Base-by-base conservation (phyloP, 2,329 filamentous ascomycete species). In the Monosporascus sp. region DNA sequence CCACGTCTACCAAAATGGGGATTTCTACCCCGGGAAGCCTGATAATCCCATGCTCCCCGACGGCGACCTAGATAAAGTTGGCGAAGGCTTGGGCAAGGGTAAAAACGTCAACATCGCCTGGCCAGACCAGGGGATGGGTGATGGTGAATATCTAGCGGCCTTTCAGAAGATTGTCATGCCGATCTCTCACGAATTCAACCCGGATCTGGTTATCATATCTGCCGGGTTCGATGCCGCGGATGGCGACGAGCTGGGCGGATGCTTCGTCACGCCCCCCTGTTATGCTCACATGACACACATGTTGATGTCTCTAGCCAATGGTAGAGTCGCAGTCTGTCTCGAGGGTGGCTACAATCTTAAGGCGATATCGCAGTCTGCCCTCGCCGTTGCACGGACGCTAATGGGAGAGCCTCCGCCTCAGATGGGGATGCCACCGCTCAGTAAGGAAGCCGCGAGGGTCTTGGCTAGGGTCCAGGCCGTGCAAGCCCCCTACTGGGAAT, bases 221-320 rank as follows among this genome's bases (percentile, higher is more conserved):
- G 91, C 94, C 42, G 94, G 94, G 1, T 99, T 99, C 62, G 94
- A 99, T 68, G 94, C 94, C 17, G 94, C 94, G 0, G 89, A 89
- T 58, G 94, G 94, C 14, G 94, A 99, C 69, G 86, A 94, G 65
- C 80, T 99, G 2, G 94, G 94, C 49, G 90, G 89, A 34, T 99
- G 94, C 68, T 93, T 90, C 65, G 94, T 99, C 5, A 88, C 91
- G 1, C 94, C 94, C 0, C 74, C 85, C 5, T 96, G 94, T 66
- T 99, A 97, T 67, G 90, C 92, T 15, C 93, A 99, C 66, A 97
- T 99, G 94, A 97, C 94, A 17, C 91, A 97, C 67, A 97, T 97
- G 93, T 82, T 99, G 47, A 97, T 97, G 92, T 91, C 90, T 2
- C 78, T 99, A 20, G 93, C 94, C 1, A 80, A 85, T 45, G 94